A percentile compares a stretch with the other conserved stretches of the same genome.
These are phyloP conservation scores for Diplodia mutila DNA, from an alignment of 2,329 filamentous ascomycete genomes.

Conservation along the genomic window DNA sequence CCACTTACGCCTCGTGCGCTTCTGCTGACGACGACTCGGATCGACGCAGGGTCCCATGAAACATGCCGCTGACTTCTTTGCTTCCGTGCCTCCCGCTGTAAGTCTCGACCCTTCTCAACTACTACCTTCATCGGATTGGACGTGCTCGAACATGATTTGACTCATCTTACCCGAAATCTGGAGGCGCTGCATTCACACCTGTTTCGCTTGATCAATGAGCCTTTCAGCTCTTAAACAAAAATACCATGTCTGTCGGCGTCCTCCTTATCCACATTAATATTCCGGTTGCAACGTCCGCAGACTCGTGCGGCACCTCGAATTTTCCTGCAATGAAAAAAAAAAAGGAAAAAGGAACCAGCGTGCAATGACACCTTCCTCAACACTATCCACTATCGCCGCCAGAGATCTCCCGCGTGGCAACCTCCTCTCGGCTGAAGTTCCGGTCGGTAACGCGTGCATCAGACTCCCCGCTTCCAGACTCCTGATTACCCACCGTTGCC, in stretches of 20 bases:
- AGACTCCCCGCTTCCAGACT: not conserved
- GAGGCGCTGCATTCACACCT: too few relatives aligned
- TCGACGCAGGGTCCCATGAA: conserved; percentile 3
- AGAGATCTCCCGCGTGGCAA: not conserved
- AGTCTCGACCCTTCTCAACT: not conserved
- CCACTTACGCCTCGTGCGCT: not conserved
- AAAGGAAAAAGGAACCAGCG: too few relatives aligned
- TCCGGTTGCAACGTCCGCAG: too few relatives aligned
- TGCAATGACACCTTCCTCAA: not conserved
- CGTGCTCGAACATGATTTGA: not conserved
- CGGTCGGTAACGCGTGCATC: not conserved
- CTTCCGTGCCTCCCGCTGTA: not conserved
- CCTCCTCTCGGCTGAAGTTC: not conserved
- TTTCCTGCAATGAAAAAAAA: not conserved
- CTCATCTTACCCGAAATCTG: too few relatives aligned
- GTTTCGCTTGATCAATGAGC: too few relatives aligned
- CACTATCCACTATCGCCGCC: not conserved
- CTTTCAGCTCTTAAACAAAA: too few relatives aligned
- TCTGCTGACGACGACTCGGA: conserved; percentile 11
- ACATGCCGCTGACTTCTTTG: not conserved
- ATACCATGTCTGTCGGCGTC: not conserved
- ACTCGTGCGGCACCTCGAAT: not conserved
- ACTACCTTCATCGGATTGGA: not conserved
- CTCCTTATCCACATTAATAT: not conserved
- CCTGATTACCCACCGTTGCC: not conserved